Evolutionary conservation across 1,284 basidiomycete genomes (phyloP).

Genomic region (Cutaneotrichosporon cutaneum): DNA sequence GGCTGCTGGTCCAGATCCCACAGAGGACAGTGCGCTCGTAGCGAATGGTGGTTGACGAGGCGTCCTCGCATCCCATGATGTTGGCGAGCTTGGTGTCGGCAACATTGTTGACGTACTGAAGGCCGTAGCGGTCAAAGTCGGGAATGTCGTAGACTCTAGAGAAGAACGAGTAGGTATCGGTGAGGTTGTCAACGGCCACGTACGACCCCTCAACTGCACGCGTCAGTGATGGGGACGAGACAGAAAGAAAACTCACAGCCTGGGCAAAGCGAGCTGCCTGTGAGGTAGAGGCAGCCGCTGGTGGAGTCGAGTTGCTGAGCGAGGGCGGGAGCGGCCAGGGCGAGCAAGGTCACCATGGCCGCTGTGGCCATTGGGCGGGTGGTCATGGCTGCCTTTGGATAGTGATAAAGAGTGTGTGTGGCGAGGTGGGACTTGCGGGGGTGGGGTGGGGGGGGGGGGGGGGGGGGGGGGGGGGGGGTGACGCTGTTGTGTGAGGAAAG

Average conservation of each 20-base stretch:
- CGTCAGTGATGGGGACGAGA: not conserved
- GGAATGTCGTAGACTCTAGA: constrained; percentile 12
- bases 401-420: not conserved
- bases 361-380: not conserved
- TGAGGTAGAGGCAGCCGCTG: constrained; percentile 13
- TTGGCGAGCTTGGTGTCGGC: constrained; percentile 19
- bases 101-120: constrained; percentile 46
- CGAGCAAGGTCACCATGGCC: not conserved
- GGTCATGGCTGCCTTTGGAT: not conserved
- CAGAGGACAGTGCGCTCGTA: constrained; percentile 49
- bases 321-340: not conserved
- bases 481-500: too few species aligned
- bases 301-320: constrained; percentile 2
- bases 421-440: not conserved
- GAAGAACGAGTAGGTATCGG: constrained; percentile 29
- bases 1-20: constrained; percentile 41
- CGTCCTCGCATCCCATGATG: constrained; percentile 37
- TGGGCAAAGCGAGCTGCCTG: constrained; percentile 15
- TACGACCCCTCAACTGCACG: constrained; percentile 44
- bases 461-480: too few species aligned
- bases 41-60: constrained; percentile 29
- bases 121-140: constrained; percentile 4
- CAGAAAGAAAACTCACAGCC: constrained; percentile 7
- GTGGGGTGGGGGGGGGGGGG: not conserved
- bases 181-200: constrained; percentile 22